Percentiles rank a stretch among this genome's conserved stretches.
Conservation (phyloP, 768 basidiomycete genomes). For the Pisolithus tinctorius region DNA sequence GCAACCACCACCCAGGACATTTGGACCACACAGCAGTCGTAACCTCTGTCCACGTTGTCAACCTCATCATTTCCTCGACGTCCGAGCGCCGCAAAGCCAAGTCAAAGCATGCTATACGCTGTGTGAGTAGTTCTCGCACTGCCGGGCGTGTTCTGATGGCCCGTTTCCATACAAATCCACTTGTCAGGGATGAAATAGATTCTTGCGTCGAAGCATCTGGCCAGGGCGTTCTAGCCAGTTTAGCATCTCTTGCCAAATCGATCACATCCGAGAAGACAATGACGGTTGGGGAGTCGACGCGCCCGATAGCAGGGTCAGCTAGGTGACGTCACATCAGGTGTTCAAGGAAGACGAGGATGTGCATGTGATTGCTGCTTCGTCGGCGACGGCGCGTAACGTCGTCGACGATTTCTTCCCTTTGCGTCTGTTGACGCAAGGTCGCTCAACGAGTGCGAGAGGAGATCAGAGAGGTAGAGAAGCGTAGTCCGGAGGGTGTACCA, state of each 20-base stretch:
- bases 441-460: too few species aligned
- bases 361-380: constrained; percentile 62
- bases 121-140: constrained; percentile 37
- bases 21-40: constrained; percentile 43
- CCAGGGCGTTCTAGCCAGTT: constrained; percentile 53
- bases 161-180: constrained; percentile 37
- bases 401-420: constrained; percentile 83
- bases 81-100: constrained; percentile 36
- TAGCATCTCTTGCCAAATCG: constrained; percentile 44
- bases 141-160: not conserved
- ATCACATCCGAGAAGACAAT: constrained; percentile 44
- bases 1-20: constrained; percentile 21
- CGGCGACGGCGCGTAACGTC: constrained; percentile 77
- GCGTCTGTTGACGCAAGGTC: constrained; percentile 4
- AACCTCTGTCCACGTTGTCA: constrained; percentile 65
- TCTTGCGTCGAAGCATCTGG: constrained; percentile 66
- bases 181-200: constrained; percentile 64
- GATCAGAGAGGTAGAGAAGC: too few species aligned
- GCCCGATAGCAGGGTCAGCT: constrained; percentile 43
- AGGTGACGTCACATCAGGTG: constrained; percentile 62
- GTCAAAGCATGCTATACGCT: constrained; percentile 73
- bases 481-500: too few species aligned
- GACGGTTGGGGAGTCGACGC: constrained; percentile 65
- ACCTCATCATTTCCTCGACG: constrained; percentile 45
- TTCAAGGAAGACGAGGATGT: constrained; percentile 57